Conservation (phyloP, 1,139 yeast genomes). For the Kodamaea ohmeri region DNA sequence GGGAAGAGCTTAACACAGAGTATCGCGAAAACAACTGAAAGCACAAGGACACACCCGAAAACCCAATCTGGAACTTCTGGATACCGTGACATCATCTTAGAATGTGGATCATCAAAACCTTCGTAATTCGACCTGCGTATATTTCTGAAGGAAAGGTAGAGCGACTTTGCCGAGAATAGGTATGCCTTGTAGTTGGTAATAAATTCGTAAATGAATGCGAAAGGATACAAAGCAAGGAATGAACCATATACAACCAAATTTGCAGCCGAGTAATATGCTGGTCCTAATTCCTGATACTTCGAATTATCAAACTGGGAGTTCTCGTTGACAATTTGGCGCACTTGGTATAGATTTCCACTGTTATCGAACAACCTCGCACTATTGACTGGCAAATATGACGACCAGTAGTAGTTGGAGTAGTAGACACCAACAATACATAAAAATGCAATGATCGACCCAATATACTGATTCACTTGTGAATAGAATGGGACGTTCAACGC, state of each 20-base stretch:
- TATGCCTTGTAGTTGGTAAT: slow-evolving; percentile 11
- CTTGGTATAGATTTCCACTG: slow-evolving; percentile 16
- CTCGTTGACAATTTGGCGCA: slow-evolving; percentile 13
- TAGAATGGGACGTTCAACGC: slow-evolving; percentile 16
- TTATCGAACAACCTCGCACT: slow-evolving; percentile 15
- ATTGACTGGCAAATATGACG: slow-evolving; percentile 19
- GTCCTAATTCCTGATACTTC: slow-evolving; percentile 29
- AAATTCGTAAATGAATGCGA: slow-evolving; percentile 15
- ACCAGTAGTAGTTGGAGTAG: slow-evolving; percentile 18
- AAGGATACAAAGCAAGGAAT: slow-evolving; percentile 19
- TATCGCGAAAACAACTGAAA: slow-evolving; percentile 21
- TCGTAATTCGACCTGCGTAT: slow-evolving; percentile 12
- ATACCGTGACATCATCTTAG: slow-evolving; percentile 22
- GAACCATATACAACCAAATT: slow-evolving; percentile 20
- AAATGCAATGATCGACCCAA: slow-evolving; percentile 16
- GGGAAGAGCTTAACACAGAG: slow-evolving; percentile 23
- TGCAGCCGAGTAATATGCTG: slow-evolving; percentile 42
- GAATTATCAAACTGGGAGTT: slow-evolving; percentile 15
- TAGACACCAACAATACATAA: slow-evolving; percentile 16
- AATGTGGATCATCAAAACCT: slow-evolving; percentile 21
- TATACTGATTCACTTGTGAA: slow-evolving; percentile 13
- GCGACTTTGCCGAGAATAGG: slow-evolving; percentile 11
- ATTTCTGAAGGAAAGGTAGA: slow-evolving; percentile 8
- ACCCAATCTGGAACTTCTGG: slow-evolving; percentile 26
- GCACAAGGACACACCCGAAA: slow-evolving; percentile 18